Percentiles rank a stretch among this genome's conserved stretches.
These are phyloP conservation scores for Perkinsus chesapeaki DNA, from an alignment of 169 alveolate species.

Conservation along the genomic window DNA sequence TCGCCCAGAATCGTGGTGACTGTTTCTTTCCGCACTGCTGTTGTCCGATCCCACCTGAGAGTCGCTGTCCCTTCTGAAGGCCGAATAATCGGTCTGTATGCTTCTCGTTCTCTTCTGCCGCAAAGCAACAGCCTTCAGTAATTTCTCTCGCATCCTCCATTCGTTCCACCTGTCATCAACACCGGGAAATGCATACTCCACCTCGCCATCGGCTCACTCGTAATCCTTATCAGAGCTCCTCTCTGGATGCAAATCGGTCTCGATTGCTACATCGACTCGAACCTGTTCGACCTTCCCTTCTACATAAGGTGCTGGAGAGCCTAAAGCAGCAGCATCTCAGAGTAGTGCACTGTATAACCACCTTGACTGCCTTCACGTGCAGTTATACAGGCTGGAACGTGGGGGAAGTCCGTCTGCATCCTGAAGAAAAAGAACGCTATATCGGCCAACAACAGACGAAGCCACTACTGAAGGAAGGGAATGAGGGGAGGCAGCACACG, in stretches of 20 bases:
- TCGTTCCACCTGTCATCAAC: neutral
- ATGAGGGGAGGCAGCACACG: neutral
- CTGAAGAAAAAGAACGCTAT: neutral
- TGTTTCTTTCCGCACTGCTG: too few species aligned
- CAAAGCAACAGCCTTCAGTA: neutral
- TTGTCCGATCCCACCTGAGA: neutral
- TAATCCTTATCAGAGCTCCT: neutral
- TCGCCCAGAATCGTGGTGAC: neutral
- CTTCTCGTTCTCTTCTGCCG: neutral
- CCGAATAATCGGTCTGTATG: neutral
- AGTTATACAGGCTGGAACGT: neutral
- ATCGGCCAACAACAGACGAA: neutral
- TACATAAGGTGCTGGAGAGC: too few species aligned
- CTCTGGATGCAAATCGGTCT: neutral
- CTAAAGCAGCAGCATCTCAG: too few species aligned
- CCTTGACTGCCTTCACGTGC: neutral
- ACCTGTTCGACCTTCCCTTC: neutral
- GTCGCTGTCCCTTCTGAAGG: neutral
- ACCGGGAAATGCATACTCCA: neutral
- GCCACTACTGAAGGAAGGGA: neutral
- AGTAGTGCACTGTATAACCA: neutral
- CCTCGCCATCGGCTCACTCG: neutral
- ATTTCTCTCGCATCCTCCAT: neutral
- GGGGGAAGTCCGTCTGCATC: neutral
- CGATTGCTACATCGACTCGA: neutral